Conservation (phyloP, 345 rosid species). For the Trapa incisa region DNA sequence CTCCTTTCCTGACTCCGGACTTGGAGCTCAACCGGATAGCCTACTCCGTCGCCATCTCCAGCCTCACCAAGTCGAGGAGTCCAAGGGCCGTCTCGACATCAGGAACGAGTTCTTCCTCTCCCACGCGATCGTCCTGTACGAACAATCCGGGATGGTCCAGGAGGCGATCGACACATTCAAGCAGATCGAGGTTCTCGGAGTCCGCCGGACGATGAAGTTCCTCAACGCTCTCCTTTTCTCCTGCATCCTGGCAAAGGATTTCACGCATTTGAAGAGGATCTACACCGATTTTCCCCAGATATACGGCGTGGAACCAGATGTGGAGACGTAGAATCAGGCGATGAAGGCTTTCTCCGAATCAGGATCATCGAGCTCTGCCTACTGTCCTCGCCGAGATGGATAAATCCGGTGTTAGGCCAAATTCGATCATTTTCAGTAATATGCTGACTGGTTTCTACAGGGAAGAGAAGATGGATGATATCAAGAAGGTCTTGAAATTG, state of each 20-base stretch:
- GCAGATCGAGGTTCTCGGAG: constrained; percentile 32
- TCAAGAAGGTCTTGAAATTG: constrained; percentile 50
- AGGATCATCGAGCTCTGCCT: constrained; percentile 46
- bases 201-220: constrained; percentile 36
- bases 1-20: constrained; percentile 56
- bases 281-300: constrained; percentile 44
- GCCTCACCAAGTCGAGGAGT: constrained; percentile 41
- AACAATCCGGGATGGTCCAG: constrained; percentile 64
- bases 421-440: constrained; percentile 30
- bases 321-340: constrained; percentile 49
- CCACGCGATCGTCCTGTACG: constrained; percentile 61
- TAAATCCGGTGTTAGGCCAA: constrained; percentile 42
- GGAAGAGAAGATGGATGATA: constrained; percentile 66
- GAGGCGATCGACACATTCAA: constrained; percentile 43
- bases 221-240: constrained; percentile 59
- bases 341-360: constrained; percentile 59
- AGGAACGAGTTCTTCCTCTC: constrained; percentile 41
- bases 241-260: constrained; percentile 49
- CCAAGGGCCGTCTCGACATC: constrained; percentile 49
- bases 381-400: constrained; percentile 63
- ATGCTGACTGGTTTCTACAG: constrained; percentile 55
- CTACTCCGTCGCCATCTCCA: constrained; percentile 58
- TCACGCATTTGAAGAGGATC: constrained; percentile 43
- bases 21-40: constrained; percentile 45
- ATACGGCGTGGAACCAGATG: constrained; percentile 44